phyloP scores from a whole-genome alignment of 106 monocot genomes.

The Cymbidium sinense region DNA sequence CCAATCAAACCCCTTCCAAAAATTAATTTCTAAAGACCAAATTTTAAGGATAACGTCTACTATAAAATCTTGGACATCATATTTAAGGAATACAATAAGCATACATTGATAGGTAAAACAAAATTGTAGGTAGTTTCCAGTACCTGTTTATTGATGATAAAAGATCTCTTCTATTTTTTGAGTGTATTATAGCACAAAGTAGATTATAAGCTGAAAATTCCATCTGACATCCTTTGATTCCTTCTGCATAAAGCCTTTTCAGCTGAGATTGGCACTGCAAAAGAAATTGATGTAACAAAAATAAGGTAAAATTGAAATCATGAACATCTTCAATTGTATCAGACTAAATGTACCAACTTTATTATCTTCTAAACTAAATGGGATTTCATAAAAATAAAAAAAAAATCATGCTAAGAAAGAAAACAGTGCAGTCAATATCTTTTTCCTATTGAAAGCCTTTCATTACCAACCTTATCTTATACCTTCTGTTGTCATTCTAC shows the following conservation, averaged over 20 bases:
- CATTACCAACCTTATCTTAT: no score
- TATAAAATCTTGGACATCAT: background rate
- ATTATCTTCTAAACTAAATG: background rate
- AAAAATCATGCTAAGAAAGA: no score
- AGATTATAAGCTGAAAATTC: slow-evolving; percentile 93
- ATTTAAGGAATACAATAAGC: background rate
- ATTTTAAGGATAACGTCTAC: background rate
- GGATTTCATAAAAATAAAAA: background rate
- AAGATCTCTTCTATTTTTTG: slow-evolving; percentile 81
- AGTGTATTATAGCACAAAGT: slow-evolving; percentile 75
- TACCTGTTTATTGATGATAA: slow-evolving; percentile 86
- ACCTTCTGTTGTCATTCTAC: no score
- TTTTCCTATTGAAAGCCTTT: no score
- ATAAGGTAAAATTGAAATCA: background rate
- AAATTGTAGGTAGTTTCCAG: background rate
- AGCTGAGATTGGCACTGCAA: slow-evolving; percentile 92
- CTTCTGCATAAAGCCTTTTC: slow-evolving; percentile 85
- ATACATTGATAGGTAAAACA: background rate
- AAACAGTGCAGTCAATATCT: no score
- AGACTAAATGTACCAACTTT: background rate
- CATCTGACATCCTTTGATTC: slow-evolving; percentile 68
- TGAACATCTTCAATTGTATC: background rate
- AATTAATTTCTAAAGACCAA: background rate
- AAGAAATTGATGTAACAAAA: slow-evolving; percentile 7
- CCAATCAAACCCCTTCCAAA: background rate